These are phyloP conservation scores for Nidularia sp. DNA, from an alignment of 768 basidiomycete genomes.

Conservation along the genomic window DNA sequence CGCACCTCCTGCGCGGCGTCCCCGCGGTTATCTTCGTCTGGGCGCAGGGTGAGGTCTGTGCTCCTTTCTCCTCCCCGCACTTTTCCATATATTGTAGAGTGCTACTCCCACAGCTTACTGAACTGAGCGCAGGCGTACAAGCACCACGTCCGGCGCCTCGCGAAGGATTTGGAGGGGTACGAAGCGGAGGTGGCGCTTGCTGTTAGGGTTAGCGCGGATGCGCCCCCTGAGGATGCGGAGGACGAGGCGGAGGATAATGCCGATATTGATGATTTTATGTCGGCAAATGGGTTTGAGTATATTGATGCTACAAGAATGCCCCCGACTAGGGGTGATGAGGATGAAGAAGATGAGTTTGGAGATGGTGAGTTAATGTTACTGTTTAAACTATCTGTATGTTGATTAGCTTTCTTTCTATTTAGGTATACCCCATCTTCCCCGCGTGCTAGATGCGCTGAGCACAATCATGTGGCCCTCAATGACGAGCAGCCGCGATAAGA, in stretches of 20 bases:
- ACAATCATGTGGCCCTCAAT: slow-evolving; percentile 90
- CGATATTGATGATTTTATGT: slow-evolving; percentile 62
- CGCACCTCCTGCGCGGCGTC: slow-evolving; percentile 36
- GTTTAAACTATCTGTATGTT: not conserved
- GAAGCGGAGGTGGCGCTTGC: slow-evolving; percentile 74
- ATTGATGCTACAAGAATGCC: slow-evolving; percentile 47
- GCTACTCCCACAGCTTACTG: not conserved
- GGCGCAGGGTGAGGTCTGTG: slow-evolving; percentile 59
- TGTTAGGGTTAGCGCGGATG: slow-evolving; percentile 40
- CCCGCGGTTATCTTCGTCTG: slow-evolving; percentile 79
- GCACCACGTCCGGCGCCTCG: slow-evolving; percentile 48
- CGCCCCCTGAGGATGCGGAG: slow-evolving; percentile 4
- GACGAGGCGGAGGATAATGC: slow-evolving; percentile 36
- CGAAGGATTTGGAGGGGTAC: slow-evolving; percentile 40
- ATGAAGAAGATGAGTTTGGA: slow-evolving; percentile 14
- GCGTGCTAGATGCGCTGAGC: slow-evolving; percentile 75
- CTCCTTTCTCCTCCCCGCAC: not conserved
- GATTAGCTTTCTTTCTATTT: slow-evolving; percentile 1
- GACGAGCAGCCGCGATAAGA: slow-evolving; percentile 17
- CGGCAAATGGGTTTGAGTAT: slow-evolving; percentile 74
- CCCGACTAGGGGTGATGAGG: not conserved
- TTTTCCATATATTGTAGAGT: not conserved
- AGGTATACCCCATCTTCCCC: slow-evolving; percentile 54
- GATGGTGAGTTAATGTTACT: slow-evolving; percentile 11
- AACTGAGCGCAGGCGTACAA: slow-evolving; percentile 44